A percentile compares a stretch with the other conserved stretches of the same genome.
phyloP scores from a whole-genome alignment of 805 yeast species.

The Tetrapisispora iriomotensis region DNA sequence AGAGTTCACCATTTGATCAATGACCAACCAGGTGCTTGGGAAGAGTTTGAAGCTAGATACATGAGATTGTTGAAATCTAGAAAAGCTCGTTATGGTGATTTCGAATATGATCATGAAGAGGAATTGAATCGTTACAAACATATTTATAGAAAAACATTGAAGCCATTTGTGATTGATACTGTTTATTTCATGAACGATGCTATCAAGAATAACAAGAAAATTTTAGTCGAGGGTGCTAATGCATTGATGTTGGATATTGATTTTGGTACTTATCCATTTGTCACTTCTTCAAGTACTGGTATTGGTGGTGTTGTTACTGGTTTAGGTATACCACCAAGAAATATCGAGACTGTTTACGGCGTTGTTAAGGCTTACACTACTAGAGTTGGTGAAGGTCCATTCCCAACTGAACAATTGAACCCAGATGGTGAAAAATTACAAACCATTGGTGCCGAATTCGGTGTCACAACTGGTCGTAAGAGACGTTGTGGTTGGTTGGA shows the following conservation, averaged over 20 bases:
- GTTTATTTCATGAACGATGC: constrained; percentile 78
- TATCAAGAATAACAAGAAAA: constrained; percentile 65
- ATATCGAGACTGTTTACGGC: constrained; percentile 76
- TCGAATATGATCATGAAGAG: constrained; percentile 74
- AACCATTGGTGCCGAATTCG: constrained; percentile 86
- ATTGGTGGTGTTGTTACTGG: constrained; percentile 98
- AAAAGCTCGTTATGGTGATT: constrained; percentile 84
- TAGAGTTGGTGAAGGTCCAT: constrained; percentile 98
- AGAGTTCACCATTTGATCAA: constrained; percentile 93
- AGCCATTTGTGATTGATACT: constrained; percentile 91
- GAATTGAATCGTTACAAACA: constrained; percentile 68
- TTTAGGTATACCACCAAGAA: constrained; percentile 86
- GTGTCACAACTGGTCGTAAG: constrained; percentile 98
- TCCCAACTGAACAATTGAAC: constrained; percentile 95
- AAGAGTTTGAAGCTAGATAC: constrained; percentile 71
- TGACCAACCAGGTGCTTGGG: constrained; percentile 88
- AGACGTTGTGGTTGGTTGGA: constrained; percentile 99
- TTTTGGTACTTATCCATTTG: constrained; percentile 96
- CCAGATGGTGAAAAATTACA: constrained; percentile 80
- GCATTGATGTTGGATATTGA: constrained; percentile 96
- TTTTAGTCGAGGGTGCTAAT: constrained; percentile 94
- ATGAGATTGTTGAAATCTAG: constrained; percentile 71
- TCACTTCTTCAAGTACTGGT: constrained; percentile 90
- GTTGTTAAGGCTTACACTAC: constrained; percentile 98
- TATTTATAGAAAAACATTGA: constrained; percentile 56